phyloP scores from a whole-genome alignment of 1,284 basidiomycete species.

The Tetrapyrgos nigripes region DNA sequence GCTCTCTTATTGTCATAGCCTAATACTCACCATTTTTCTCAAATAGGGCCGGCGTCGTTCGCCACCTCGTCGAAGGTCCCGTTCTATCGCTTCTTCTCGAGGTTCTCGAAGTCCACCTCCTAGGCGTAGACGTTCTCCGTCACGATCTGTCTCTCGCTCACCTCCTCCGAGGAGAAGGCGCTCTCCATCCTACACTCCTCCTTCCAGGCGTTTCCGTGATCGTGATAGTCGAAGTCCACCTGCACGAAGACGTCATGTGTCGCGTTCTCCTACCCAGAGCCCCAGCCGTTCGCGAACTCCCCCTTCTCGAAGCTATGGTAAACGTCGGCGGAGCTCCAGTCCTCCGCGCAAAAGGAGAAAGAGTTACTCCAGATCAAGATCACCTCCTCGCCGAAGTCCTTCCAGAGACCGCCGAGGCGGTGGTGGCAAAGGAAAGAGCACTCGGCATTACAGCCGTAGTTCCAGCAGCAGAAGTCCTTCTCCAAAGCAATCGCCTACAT shows the following conservation, averaged over 20 bases:
- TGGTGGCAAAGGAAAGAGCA: constrained; percentile 19
- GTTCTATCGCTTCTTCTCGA: constrained; percentile 14
- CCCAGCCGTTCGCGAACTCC: constrained; percentile 51
- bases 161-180: constrained; percentile 56
- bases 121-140: constrained; percentile 25
- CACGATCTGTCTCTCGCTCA: constrained; percentile 48
- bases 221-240: constrained; percentile 65
- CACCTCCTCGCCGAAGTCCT: constrained; percentile 20
- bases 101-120: constrained; percentile 18
- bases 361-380: constrained; percentile 31
- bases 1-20: constrained; percentile 25
- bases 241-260: constrained; percentile 56
- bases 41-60: constrained; percentile 43
- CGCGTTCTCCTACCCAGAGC: constrained; percentile 44
- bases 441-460: constrained; percentile 20
- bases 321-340: constrained; percentile 40
- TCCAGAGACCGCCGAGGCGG: constrained; percentile 12
- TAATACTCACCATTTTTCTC: background rate
- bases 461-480: constrained; percentile 5
- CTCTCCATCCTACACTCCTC: constrained; percentile 53
- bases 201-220: constrained; percentile 44
- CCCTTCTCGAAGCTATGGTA: constrained; percentile 33
- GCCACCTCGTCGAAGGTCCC: constrained; percentile 36
- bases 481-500: constrained; percentile 6
- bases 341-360: constrained; percentile 38